Conservation (phyloP, 2,329 filamentous ascomycete species). For the Monosporascus ibericus region DNA sequence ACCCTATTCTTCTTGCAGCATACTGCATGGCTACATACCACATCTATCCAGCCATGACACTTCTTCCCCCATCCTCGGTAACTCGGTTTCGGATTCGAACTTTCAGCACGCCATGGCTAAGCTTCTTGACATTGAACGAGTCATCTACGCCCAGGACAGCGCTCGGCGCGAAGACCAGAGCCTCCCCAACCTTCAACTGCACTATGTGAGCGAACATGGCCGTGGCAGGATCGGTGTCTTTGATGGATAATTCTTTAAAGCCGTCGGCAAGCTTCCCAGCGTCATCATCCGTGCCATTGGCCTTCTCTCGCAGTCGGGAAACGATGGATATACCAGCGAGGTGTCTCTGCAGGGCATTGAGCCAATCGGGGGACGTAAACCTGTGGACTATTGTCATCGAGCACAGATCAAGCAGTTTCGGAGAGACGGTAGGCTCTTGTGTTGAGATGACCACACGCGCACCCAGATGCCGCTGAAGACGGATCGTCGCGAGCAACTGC, state of each 20-base stretch:
- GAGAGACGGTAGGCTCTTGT: conserved; percentile 69
- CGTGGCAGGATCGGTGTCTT: conserved; percentile 6
- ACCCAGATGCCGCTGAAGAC: conserved; percentile 65
- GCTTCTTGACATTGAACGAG: too few relatives aligned
- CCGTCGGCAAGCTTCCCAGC: not conserved
- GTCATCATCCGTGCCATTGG: not conserved
- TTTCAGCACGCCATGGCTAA: too few relatives aligned
- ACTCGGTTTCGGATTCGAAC: too few relatives aligned
- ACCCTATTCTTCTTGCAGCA: too few relatives aligned
- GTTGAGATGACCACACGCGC: conserved; percentile 66
- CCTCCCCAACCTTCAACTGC: conserved; percentile 39
- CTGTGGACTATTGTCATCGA: conserved; percentile 67
- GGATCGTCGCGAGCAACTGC: conserved; percentile 55
- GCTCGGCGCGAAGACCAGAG: conserved; percentile 41
- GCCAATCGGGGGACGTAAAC: conserved; percentile 63
- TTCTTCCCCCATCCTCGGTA: too few relatives aligned
- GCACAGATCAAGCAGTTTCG: conserved; percentile 63
- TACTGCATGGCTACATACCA: too few relatives aligned
- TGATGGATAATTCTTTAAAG: conserved; percentile 5
- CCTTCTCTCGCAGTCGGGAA: not conserved
- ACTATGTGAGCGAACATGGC: conserved; percentile 39
- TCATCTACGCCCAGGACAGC: conserved; percentile 28
- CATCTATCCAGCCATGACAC: too few relatives aligned
- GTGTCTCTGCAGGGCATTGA: conserved; percentile 35
- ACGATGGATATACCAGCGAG: conserved; percentile 37